Base-by-base conservation (phyloP, 1,284 basidiomycete species). In the Volvariella volvacea region DNA sequence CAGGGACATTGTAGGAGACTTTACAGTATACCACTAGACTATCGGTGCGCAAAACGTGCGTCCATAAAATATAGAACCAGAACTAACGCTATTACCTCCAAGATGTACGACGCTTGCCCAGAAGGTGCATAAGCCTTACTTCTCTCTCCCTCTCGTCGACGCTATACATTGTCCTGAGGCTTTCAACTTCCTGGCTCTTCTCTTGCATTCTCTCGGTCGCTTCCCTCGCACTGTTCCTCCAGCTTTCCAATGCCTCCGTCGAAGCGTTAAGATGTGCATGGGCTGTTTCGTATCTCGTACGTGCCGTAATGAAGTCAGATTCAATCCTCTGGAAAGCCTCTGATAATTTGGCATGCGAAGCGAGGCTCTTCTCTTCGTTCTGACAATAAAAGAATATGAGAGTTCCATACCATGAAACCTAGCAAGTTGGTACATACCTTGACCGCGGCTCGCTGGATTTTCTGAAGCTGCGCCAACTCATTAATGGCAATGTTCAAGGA, bases 121-220 rank as follows among this genome's bases (percentile, higher is more conserved):
- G 63, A 41, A 75, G 54, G 45, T 70, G 58, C 3, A 55, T 55
- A 14, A 76, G 49, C 55, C 66, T 72, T 2, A 67, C 60, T 44
- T 67, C 66, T 17, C 76, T 60, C 53, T 78, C 74, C 42, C 68
- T 64, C 54, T 78, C 75, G 49, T 80, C 76, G 2, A 71, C 68
- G n/a, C 66, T 65, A 51, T 71, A 71, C 57, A 70, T 66, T 16
- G 62, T 58, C 22, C 76, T 59, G 46, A 79, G 49, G 38, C 63
- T 62, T 46, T 79, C 75, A 0, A 80, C 67, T 57, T 80, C 76
- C 38, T 67, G 62, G 22, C 66, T 65, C 64, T 79, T 80, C 46
- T 73, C 69, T 52, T 73, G 70, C 48, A 78, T 58, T 52, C 62
- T 66, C 48, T 74, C 70, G 1, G 71, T 78, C 1, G 67, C 65